Evolutionary conservation across 192 early-diverging fungal genomes (phyloP).

Genomic region (Podila clonocystis): DNA sequence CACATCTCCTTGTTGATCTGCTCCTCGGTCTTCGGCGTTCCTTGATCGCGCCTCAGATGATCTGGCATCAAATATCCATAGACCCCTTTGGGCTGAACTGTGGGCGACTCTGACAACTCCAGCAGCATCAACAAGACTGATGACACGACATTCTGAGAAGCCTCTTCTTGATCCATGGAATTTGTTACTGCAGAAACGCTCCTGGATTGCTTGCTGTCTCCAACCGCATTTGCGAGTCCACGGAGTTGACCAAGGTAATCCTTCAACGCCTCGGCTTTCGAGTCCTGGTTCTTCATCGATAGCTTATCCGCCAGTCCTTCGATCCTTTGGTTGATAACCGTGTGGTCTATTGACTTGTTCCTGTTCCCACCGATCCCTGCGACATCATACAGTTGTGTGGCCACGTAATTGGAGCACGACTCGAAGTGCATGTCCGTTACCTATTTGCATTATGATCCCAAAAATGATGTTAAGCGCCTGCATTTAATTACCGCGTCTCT

Average conservation of each 20-base stretch:
- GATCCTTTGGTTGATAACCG: constrained; percentile 19
- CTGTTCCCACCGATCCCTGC: constrained; percentile 20
- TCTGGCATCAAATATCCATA: constrained; percentile 10
- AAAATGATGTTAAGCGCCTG: not conserved
- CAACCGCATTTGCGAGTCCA: constrained; percentile 6
- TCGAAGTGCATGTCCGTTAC: constrained; percentile 25
- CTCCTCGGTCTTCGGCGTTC: constrained; percentile 12
- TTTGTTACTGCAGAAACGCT: constrained; percentile 6
- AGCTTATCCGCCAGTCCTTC: constrained; percentile 28
- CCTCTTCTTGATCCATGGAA: constrained; percentile 23
- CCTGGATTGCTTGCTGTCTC: constrained; percentile 4
- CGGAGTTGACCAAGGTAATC: constrained; percentile 9
- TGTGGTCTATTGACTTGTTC: constrained; percentile 34
- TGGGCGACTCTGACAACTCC: constrained; percentile 37
- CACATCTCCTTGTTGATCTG: constrained; percentile 28
- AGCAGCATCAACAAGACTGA: constrained; percentile 22
- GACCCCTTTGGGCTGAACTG: constrained; percentile 10
- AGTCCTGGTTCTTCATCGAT: constrained; percentile 22
- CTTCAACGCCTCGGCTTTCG: constrained; percentile 22
- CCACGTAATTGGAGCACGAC: constrained; percentile 18
- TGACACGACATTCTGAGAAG: constrained; percentile 28
- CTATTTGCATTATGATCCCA: not conserved
- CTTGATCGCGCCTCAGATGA: not conserved
- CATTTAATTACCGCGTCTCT: not conserved
- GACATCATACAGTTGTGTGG: constrained; percentile 29